Evolutionary conservation across 2,329 filamentous ascomycete species (phyloP), one percentile per base, ranked within the genome.

Genomic region (Mariannaea sp.): DNA sequence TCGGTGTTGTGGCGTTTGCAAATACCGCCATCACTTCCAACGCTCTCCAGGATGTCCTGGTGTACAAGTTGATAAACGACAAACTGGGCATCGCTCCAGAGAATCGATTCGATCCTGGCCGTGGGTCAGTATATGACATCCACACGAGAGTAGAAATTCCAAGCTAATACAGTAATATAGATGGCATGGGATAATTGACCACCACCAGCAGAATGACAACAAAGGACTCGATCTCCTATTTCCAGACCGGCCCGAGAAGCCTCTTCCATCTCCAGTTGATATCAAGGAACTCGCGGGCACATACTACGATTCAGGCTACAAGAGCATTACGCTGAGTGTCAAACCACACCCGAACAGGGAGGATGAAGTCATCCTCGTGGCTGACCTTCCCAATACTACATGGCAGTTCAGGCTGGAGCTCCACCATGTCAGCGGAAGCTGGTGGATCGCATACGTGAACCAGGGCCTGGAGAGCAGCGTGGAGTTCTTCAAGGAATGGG

Each of bases 251-350:
- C 70, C 74, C 1, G 32, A 66, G 2, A 70, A 70, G 13, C 65
- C 70, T 1, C 40, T 74, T 24, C 72, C 73, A 3, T 67, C 66
- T 13, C 69, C 73, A 0, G 59, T 78, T 3, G 53, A 61, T 13
- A 61, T 62, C 29, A 73, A 74, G 54, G 55, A 62, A 1, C 51
- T 70, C 16, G 58, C 64, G 2, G 79, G 79, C 3, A 75, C 68
- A 2, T 81, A 80, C 57, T 72, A 65, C 54, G 70, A 80, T 47
- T 70, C 71, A 2, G 76, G 70, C 3, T 80, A 79, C 64, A 66
- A 64, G 16, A 53, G 40, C 1, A 42, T 71, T 9, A 49, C 57
- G 0, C 51, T 71, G 4, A 48, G 49, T 1, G 53, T 53, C 8
- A 51, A 59, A 7, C 35, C 56, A 7, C 40, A 65, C 12, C 56